phyloP scores from a whole-genome alignment of 2,329 filamentous ascomycete genomes.

The Aspergillus intermedius region DNA sequence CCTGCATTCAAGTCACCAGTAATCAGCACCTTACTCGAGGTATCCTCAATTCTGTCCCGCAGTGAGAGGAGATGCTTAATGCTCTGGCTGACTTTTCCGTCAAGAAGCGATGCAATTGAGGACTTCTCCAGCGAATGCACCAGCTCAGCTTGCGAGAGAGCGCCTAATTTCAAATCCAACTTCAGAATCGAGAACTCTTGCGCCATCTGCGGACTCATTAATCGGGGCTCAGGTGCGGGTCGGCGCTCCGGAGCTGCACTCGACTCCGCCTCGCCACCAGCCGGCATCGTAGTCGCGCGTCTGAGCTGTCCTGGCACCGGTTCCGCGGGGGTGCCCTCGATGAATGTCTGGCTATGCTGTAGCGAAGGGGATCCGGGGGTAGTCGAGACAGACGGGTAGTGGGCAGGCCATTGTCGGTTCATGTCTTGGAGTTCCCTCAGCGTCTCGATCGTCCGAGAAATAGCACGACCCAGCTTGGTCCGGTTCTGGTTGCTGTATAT shows the following conservation, averaged over 20 bases:
- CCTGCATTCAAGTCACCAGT: slow-evolving; percentile 95
- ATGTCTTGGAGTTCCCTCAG: slow-evolving; percentile 78
- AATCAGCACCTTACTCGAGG: slow-evolving; percentile 89
- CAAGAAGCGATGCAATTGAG: slow-evolving; percentile 81
- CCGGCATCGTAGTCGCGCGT: slow-evolving; percentile 67
- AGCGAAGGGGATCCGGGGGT: slow-evolving; percentile 22
- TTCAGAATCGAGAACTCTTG: slow-evolving; percentile 96
- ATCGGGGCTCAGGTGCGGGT: slow-evolving; percentile 61
- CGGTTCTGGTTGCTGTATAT: slow-evolving; percentile 69
- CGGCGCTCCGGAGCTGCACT: slow-evolving; percentile 63
- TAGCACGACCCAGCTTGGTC: slow-evolving; percentile 76
- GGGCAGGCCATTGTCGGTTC: slow-evolving; percentile 87
- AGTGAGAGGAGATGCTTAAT: slow-evolving; percentile 83
- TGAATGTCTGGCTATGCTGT: slow-evolving; percentile 30
- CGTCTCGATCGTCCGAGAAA: slow-evolving; percentile 77
- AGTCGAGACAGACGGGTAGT: slow-evolving; percentile 66
- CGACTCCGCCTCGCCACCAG: slow-evolving; percentile 61
- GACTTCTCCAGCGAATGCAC: slow-evolving; percentile 91
- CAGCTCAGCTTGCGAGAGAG: slow-evolving; percentile 77
- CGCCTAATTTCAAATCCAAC: slow-evolving; percentile 83
- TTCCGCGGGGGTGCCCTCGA: slow-evolving; percentile 15
- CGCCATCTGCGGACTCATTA: slow-evolving; percentile 86
- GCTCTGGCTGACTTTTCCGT: slow-evolving; percentile 90
- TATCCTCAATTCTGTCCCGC: slow-evolving; percentile 92
- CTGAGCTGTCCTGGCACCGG: slow-evolving; percentile 49